Conservation (phyloP, 2,329 filamentous ascomycete genomes). For the Alternaria arborescens region DNA sequence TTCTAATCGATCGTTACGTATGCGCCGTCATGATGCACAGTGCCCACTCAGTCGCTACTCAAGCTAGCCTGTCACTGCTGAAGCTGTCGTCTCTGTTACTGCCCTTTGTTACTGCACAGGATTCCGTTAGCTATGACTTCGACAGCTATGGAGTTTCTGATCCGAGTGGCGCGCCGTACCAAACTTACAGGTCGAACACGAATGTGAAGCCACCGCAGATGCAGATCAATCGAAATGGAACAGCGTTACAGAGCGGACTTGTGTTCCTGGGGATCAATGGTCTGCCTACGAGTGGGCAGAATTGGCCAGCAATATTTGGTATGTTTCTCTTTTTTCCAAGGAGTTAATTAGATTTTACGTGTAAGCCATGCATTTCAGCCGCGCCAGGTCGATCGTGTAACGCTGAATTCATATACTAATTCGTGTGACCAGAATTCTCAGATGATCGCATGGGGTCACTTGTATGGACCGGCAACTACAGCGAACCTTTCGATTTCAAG, state of each 20-base stretch:
- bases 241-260: conserved; percentile 21
- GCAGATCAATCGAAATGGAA: conserved; percentile 24
- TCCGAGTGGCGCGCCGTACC: conserved; percentile 22
- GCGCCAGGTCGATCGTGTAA: background rate
- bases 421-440: conserved; percentile 19
- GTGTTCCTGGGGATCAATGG: conserved; percentile 29
- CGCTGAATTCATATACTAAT: background rate
- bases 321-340: background rate
- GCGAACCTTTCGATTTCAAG: conserved; percentile 31
- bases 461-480: conserved; percentile 30
- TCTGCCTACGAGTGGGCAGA: conserved; percentile 27
- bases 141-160: conserved; percentile 22
- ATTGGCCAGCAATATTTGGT: conserved; percentile 30
- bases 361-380: background rate
- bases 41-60: background rate
- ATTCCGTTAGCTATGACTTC: conserved; percentile 24
- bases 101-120: conserved; percentile 18
- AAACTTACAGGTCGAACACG: conserved; percentile 27
- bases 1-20: background rate
- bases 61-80: background rate
- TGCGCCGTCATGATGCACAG: background rate
- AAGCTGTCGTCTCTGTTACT: conserved; percentile 4
- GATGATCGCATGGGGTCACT: conserved; percentile 27
- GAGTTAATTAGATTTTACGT: background rate
- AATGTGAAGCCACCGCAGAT: conserved; percentile 26